A percentile compares a stretch with the other conserved stretches of the same genome.
Evolutionary conservation across 768 basidiomycete genomes (phyloP).

Genomic region (Mycena kentingensis): DNA sequence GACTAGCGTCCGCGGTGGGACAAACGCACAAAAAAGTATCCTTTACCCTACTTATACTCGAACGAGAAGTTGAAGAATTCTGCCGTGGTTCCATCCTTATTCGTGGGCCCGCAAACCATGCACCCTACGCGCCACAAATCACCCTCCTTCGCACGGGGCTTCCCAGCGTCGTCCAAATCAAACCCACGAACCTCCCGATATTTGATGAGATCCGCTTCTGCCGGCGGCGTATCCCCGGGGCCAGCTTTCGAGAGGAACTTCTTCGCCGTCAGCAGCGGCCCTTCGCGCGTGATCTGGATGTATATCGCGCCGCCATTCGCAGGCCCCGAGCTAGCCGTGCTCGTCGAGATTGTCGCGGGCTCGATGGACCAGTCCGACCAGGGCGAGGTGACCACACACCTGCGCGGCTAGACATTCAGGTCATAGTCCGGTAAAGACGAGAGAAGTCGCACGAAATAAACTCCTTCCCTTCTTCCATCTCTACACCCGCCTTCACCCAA

Average conservation of each 20-base stretch:
- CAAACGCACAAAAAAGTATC: too few relatives aligned
- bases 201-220: not conserved
- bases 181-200: slow-evolving; percentile 12
- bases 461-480: slow-evolving; percentile 14
- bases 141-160: not conserved
- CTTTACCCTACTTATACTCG: slow-evolving; percentile 5
- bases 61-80: slow-evolving; percentile 8
- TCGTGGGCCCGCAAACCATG: slow-evolving; percentile 20
- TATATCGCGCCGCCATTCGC: slow-evolving; percentile 1
- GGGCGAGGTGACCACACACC: slow-evolving; percentile 8
- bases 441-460: slow-evolving; percentile 9
- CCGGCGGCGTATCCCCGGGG: not conserved
- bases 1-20: too few relatives aligned
- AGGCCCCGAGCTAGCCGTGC: not conserved
- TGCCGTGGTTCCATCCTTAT: slow-evolving; percentile 10
- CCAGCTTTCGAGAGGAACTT: not conserved
- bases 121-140: slow-evolving; percentile 9
- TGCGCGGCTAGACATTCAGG: not conserved
- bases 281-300: slow-evolving; percentile 7
- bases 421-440: not conserved
- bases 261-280: not conserved
- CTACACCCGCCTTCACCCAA: slow-evolving; percentile 13
- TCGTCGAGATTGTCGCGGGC: slow-evolving; percentile 3
- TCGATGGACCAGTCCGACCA: slow-evolving; percentile 18
- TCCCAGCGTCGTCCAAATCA: slow-evolving; percentile 2